Base-by-base conservation (phyloP, 140 eudicot species). In the Cichorium intybus region DNA sequence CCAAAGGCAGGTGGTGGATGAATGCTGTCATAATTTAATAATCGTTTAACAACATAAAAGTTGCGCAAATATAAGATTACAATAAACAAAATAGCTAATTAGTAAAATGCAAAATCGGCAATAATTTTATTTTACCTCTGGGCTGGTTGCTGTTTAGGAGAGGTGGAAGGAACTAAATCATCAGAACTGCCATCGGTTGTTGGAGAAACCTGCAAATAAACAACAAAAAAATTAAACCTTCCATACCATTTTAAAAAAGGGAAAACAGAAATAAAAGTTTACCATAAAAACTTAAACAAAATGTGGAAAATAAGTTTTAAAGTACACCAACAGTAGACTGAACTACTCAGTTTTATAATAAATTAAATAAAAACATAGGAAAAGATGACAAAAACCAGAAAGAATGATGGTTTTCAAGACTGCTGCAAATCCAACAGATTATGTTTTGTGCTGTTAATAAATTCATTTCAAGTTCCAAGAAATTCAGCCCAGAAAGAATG, bases 1-100 rank as follows among this genome's bases (percentile, higher is more conserved):
- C 99, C 99, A 60, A 94, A 94, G 47, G 97, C 88, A 58, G 99
- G 99, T 35, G 97, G 95, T 59, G 97, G 97, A 73, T 94, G 95
- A 74, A 75, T 82, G 78, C 94, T 85, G 76, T 46, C 64, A 62
- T 37, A 62, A 65, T 29, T 8, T 27, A 27, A 24, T 20, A 7
- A n/a, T 49, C 12, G 33, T 29, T 51, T 24, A 62, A 29, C 45
- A 55, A 73, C 22, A 45, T 37, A 31, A 58, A 50, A 12, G 48
- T 51, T 18, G 16, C 3, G 54, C 11, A 9, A 46, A 43, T 28
- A 2, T 33, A 50, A 22, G 22, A 56, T 22, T 21, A 56, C n/a
- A 29, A 29, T 27, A 22, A 64, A 77, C 46, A n/a, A 37, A 18
- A 37, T 41, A 31, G 52, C 56, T 39, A 20, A 37, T 52, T 18